A percentile compares a stretch with the other conserved stretches of the same genome.
phyloP scores from a whole-genome alignment of 192 early-diverging fungal species.

The Linnemannia elongata region DNA sequence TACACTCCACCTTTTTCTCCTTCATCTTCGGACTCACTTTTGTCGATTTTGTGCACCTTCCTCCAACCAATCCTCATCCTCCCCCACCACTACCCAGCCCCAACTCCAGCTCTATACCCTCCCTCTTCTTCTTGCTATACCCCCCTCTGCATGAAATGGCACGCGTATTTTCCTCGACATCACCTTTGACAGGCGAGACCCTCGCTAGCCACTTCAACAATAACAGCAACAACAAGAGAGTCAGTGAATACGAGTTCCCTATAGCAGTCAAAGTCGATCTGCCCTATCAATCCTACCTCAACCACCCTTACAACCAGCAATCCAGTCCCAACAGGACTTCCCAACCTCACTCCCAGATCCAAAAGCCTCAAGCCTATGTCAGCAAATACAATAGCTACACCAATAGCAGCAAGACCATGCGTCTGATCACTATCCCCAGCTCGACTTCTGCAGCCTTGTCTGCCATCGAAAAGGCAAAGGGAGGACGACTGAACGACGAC shows the following conservation, averaged over 20 bases:
- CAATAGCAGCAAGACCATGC: constrained; percentile 40
- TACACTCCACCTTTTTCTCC: neutral
- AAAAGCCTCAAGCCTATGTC: constrained; percentile 18
- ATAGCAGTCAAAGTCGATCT: constrained; percentile 34
- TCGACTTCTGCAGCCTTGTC: constrained; percentile 7
- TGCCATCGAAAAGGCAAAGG: constrained; percentile 9
- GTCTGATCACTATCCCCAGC: constrained; percentile 33
- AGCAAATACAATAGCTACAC: constrained; percentile 43
- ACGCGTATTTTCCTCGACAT: neutral
- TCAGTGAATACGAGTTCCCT: constrained; percentile 12
- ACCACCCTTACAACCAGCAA: constrained; percentile 36
- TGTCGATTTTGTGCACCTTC: neutral
- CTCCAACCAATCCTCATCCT: neutral
- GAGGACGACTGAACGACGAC: neutral
- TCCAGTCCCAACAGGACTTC: neutral
- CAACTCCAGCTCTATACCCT: neutral
- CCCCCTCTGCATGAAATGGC: neutral
- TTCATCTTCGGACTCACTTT: too few relatives aligned
- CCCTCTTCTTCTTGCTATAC: neutral
- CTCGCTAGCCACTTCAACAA: constrained; percentile 6
- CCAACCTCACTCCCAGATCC: neutral
- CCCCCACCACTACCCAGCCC: neutral
- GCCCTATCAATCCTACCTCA: constrained; percentile 39
- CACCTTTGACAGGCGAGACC: constrained; percentile 9
- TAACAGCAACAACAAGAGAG: constrained; percentile 16